phyloP scores from a whole-genome alignment of 1,284 basidiomycete species.

The Puccinia coronata region DNA sequence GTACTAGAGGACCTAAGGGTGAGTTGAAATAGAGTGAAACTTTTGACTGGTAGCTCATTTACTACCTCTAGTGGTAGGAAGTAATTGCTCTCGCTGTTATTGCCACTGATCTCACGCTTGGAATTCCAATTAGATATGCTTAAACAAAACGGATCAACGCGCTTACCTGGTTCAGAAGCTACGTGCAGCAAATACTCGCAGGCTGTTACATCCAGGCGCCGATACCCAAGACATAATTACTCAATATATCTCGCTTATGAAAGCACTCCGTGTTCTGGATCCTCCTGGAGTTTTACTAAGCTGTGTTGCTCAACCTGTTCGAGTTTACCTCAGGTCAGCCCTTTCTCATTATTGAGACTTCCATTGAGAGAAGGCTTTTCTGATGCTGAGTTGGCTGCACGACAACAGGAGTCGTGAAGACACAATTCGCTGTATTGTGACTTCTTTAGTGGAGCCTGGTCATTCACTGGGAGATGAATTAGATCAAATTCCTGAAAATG shows the following conservation, averaged over 20 bases:
- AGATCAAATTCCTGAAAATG: conserved; percentile 26
- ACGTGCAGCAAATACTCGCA: conserved; percentile 72
- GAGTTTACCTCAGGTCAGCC: conserved; percentile 74
- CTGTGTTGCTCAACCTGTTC: conserved; percentile 85
- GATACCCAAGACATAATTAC: conserved; percentile 88
- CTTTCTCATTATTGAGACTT: neutral
- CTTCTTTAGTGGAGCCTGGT: conserved; percentile 80
- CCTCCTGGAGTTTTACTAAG: conserved; percentile 86
- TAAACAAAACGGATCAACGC: conserved; percentile 75
- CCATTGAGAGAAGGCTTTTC: neutral
- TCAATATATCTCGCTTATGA: conserved; percentile 93
- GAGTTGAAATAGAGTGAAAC: conserved; percentile 52
- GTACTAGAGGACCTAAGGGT: conserved; percentile 87
- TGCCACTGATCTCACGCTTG: neutral
- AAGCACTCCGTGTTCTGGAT: conserved; percentile 84
- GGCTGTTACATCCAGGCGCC: conserved; percentile 91
- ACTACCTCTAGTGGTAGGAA: conserved; percentile 57
- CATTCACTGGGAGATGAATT: conserved; percentile 69
- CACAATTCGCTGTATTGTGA: conserved; percentile 88
- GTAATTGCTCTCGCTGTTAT: conserved; percentile 52
- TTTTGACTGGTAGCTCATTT: neutral
- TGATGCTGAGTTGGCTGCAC: neutral
- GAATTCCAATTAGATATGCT: conserved; percentile 65
- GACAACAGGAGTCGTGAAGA: conserved; percentile 77
- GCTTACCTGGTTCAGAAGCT: conserved; percentile 70